Conservation (phyloP, 768 basidiomycete genomes). For the Rhizopogon rudus region DNA sequence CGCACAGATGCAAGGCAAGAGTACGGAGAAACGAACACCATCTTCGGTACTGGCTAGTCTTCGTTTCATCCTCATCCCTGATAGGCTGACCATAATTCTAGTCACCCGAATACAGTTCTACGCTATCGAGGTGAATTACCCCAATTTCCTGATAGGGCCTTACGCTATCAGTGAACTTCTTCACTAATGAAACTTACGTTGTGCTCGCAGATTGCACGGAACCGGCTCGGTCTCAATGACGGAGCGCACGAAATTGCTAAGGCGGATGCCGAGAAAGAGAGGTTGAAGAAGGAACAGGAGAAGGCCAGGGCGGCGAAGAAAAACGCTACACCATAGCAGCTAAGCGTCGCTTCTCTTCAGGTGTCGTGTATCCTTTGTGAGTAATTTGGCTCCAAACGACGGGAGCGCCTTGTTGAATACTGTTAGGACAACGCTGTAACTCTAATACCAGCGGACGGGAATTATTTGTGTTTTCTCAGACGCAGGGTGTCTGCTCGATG, state of each 20-base stretch:
- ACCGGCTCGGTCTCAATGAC: constrained; percentile 88
- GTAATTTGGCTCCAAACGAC: not conserved
- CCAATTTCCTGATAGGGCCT: constrained; percentile 1
- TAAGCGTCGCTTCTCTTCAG: not conserved
- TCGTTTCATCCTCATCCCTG: not conserved
- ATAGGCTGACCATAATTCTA: constrained; percentile 12
- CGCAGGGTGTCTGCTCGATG: not conserved
- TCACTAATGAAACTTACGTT: not conserved
- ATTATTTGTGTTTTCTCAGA: not conserved
- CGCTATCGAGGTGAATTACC: constrained; percentile 71
- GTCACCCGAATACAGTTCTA: constrained; percentile 63
- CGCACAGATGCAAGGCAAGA: constrained; percentile 74
- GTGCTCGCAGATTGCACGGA: constrained; percentile 73
- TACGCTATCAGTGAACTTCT: not conserved
- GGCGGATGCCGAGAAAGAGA: constrained; percentile 49
- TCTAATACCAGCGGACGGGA: not conserved
- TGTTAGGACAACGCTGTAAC: not conserved
- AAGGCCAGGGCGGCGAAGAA: constrained; percentile 40
- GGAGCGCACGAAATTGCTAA: constrained; percentile 77
- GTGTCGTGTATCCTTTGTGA: not conserved
- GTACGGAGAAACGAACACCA: constrained; percentile 89
- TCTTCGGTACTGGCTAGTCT: constrained; percentile 60
- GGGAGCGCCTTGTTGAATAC: not conserved
- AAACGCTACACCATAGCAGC: constrained; percentile 23
- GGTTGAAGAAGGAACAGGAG: constrained; percentile 56